A percentile compares a stretch with the other conserved stretches of the same genome.
Conservation (phyloP, 805 yeast species). For the Starmerella geochares region DNA sequence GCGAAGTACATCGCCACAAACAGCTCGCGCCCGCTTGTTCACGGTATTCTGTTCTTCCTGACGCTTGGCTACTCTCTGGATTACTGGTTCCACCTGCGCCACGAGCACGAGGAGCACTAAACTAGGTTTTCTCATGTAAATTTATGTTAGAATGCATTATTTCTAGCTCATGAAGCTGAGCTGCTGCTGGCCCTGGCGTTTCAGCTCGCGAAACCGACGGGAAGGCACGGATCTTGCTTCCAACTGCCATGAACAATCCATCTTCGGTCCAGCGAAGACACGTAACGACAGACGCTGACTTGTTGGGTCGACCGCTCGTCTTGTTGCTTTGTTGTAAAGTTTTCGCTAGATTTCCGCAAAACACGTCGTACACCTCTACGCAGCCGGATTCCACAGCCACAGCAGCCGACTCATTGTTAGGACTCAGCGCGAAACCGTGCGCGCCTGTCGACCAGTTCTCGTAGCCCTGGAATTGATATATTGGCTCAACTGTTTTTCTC, state of each 20-base stretch:
- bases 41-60: slow-evolving; percentile 58
- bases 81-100: slow-evolving; percentile 71
- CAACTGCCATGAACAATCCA: slow-evolving; percentile 6
- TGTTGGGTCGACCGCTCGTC: not conserved
- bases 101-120: slow-evolving; percentile 23
- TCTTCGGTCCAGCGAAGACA: slow-evolving; percentile 8
- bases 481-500: slow-evolving; percentile 6
- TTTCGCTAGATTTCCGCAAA: not conserved
- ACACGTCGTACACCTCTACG: slow-evolving; percentile 12
- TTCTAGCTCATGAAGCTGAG: not conserved
- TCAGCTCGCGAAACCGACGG: not conserved
- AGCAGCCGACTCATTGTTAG: slow-evolving; percentile 1
- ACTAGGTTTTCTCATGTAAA: not conserved
- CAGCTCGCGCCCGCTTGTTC: slow-evolving; percentile 38
- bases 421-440: slow-evolving; percentile 19
- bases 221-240: slow-evolving; percentile 4
- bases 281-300: not conserved
- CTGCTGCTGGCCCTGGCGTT: not conserved
- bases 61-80: slow-evolving; percentile 81
- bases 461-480: slow-evolving; percentile 15
- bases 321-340: not conserved
- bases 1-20: slow-evolving; percentile 49
- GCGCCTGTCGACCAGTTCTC: slow-evolving; percentile 16
- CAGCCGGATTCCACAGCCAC: slow-evolving; percentile 20
- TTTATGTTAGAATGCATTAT: slow-evolving; percentile 7